Conservation (phyloP, 495 filamentous ascomycete genomes). For the Pseudotulostoma volvatum region DNA sequence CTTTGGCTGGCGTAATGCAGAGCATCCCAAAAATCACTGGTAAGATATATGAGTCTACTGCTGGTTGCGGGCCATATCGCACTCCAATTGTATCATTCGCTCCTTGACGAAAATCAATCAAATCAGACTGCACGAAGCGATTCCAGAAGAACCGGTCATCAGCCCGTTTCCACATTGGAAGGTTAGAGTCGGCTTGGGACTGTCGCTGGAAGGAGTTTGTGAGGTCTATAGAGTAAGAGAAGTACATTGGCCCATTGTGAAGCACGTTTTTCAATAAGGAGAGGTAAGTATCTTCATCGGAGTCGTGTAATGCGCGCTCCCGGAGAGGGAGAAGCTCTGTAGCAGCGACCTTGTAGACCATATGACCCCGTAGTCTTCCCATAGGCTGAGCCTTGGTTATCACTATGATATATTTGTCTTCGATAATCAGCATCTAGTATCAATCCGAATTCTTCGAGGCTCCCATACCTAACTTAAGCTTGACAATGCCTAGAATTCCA, state of each 20-base stretch:
- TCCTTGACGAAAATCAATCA: slow-evolving; percentile 66
- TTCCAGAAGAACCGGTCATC: slow-evolving; percentile 99
- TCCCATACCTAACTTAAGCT: slow-evolving; percentile 63
- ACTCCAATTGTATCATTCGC: slow-evolving; percentile 23
- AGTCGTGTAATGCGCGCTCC: slow-evolving; percentile 78
- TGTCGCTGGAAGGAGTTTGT: slow-evolving; percentile 94
- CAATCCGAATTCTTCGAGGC: slow-evolving; percentile 6
- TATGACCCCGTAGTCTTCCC: slow-evolving; percentile 79
- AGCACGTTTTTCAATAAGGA: slow-evolving; percentile 60
- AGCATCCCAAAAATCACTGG: slow-evolving; percentile 92
- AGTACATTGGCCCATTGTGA: slow-evolving; percentile 82
- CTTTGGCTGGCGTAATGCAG: slow-evolving; percentile 61
- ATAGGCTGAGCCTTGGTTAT: slow-evolving; percentile 90
- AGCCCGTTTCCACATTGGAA: slow-evolving; percentile 77
- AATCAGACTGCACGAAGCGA: slow-evolving; percentile 71
- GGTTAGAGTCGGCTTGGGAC: slow-evolving; percentile 45
- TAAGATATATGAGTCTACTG: slow-evolving; percentile 81
- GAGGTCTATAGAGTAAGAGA: slow-evolving; percentile 88
- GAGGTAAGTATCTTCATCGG: slow-evolving; percentile 84
- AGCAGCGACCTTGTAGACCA: slow-evolving; percentile 77
- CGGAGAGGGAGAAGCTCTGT: slow-evolving; percentile 91
- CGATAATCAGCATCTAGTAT: slow-evolving; percentile 2
- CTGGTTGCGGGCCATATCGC: slow-evolving; percentile 51
- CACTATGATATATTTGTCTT: slow-evolving; percentile 92
- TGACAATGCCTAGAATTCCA: slow-evolving; percentile 84